A percentile compares a stretch with the other conserved stretches of the same genome.
These are phyloP conservation scores for Streptanthus diversifolius DNA, from an alignment of 345 rosid species.

Conservation along the genomic window DNA sequence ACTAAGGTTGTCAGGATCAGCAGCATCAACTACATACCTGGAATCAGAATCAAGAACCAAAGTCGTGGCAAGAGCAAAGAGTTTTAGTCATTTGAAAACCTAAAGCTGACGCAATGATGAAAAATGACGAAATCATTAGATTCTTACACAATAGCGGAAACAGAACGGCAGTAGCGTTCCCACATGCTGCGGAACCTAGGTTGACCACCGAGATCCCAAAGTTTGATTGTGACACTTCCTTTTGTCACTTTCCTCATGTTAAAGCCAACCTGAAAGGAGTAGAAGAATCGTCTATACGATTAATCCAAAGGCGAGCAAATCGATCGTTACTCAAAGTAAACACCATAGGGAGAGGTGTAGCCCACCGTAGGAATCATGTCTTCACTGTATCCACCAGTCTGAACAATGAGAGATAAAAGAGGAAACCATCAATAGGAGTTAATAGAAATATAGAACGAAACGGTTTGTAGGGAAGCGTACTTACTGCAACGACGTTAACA, in stretches of 20 bases:
- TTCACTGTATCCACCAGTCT: slow-evolving; percentile 91
- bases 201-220: slow-evolving; percentile 98
- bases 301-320: neutral
- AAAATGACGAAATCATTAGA: neutral
- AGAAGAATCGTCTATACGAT: neutral
- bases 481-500: slow-evolving; percentile 74
- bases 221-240: slow-evolving; percentile 88
- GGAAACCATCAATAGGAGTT: slow-evolving; percentile 24
- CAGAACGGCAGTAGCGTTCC: slow-evolving; percentile 91
- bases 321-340: neutral
- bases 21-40: slow-evolving; percentile 90
- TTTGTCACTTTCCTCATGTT: slow-evolving; percentile 96
- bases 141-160: slow-evolving; percentile 80
- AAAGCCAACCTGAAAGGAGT: slow-evolving; percentile 67
- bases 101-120: neutral
- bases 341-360: slow-evolving; percentile 13
- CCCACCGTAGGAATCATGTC: slow-evolving; percentile 88
- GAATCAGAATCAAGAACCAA: slow-evolving; percentile 6
- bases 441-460: neutral
- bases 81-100: neutral
- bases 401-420: slow-evolving; percentile 24
- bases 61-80: neutral
- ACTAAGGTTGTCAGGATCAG: slow-evolving; percentile 78
- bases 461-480: slow-evolving; percentile 16
- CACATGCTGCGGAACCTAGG: slow-evolving; percentile 97